Percentiles rank a stretch among this genome's conserved stretches.
Conservation (phyloP, 2,329 filamentous ascomycete genomes). For the Colletotrichum lupini region DNA sequence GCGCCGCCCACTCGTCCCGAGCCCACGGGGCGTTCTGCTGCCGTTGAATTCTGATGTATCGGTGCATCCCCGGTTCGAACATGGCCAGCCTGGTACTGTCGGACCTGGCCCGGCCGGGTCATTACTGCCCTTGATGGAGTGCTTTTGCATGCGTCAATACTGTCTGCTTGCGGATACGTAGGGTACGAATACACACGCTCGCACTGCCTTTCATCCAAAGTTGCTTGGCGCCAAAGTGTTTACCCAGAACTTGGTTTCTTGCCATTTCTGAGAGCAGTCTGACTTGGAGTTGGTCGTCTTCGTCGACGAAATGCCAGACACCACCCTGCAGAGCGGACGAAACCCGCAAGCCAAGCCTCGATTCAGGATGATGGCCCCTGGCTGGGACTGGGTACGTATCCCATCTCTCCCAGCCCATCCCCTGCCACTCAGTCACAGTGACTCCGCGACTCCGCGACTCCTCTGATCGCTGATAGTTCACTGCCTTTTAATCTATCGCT, state of each 20-base stretch:
- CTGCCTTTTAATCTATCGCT: constrained; percentile 15
- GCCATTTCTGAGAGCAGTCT: background rate
- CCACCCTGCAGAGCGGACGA: background rate
- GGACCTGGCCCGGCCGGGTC: constrained; percentile 11
- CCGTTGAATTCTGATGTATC: constrained; percentile 24
- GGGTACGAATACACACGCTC: background rate
- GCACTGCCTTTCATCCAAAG: too few species aligned
- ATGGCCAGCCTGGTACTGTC: constrained; percentile 10
- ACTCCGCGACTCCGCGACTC: background rate
- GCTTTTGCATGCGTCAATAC: background rate
- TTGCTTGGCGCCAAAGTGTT: background rate
- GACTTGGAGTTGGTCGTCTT: background rate
- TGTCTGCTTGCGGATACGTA: background rate
- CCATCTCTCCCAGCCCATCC: background rate
- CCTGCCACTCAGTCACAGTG: background rate
- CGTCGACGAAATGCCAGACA: background rate
- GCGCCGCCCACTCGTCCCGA: constrained; percentile 31
- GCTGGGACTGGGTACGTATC: background rate
- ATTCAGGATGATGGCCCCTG: background rate
- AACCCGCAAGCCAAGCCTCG: background rate
- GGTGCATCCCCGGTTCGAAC: constrained; percentile 18
- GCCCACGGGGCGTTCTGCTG: constrained; percentile 31
- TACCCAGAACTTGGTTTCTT: background rate
- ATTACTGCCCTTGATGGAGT: background rate
- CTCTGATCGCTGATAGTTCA: background rate